Evolutionary conservation across 371 early-diverging fungal species (phyloP), one percentile per base, ranked within the genome.

Genomic region (Lichtheimia ramosa): DNA sequence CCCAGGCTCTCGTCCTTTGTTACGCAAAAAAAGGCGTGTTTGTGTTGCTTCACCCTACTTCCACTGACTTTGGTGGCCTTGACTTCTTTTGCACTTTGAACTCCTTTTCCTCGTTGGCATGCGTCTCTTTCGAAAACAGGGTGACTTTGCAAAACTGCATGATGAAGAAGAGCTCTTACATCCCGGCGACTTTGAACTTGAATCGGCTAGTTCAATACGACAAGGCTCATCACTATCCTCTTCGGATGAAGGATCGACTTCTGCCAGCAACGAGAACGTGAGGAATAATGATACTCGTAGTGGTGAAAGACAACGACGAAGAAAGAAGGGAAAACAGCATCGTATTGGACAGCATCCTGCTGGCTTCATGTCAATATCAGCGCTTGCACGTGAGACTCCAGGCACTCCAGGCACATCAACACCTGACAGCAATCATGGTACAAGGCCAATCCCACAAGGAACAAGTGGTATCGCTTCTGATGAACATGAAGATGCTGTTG

Each of bases 401-500:
- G 42, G 42, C 1, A 43, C 43, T 3, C 43, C 43, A n/a, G 46
- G 51, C 13, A 43, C 52, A 15, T 34, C 53, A 1, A 57, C 57
- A 5, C 57, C 57, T 7, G 56, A 18, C 7, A 48, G 34, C 24
- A 51, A 42, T 34, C 18, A 24, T 7, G 50, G 51, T 10, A 39
- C 18, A 20, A 34, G 34, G 34, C 10, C 34, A 34, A 34, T 34
- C 2, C 34, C 34, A 8, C 34, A 6, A 34, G 34, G 34, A 34
- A 34, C 34, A 4, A 34, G 34, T 34, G 34, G 34, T 34, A 34
- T 34, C 34, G 42, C 15, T 25, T 34, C 43, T 20, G 49, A 57
- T 49, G 58, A 57, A 34, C 58, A 78, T 7, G 82, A 76, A 13
- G 66, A 71, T n/a, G 79, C 74, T 8, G 68, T 84, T 51, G 91